Evolutionary conservation across 352 stramenopile species (phyloP).

Genomic region (Pythium biforme): DNA sequence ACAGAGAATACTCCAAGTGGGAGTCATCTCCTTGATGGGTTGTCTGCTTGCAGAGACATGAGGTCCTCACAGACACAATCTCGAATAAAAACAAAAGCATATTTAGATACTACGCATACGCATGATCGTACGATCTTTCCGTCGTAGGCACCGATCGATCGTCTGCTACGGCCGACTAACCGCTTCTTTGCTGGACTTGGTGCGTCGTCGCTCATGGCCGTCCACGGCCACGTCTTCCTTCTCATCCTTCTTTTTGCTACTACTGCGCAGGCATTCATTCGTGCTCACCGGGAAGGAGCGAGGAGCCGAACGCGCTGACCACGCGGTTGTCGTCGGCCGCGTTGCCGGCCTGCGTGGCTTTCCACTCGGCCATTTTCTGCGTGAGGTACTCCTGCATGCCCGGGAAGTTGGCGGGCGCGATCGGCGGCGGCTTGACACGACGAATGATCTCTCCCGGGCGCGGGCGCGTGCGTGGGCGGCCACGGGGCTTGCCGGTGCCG

Average conservation of each 20-base stretch:
- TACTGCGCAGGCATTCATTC: constrained; percentile 29
- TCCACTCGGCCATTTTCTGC: constrained; percentile 54
- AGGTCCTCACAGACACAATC: not conserved
- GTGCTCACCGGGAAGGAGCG: constrained; percentile 53
- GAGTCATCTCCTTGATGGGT: too few species aligned
- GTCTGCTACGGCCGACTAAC: not conserved
- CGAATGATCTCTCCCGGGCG: constrained; percentile 74
- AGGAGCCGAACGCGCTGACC: constrained; percentile 36
- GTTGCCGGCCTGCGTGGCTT: constrained; percentile 37
- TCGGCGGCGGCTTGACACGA: constrained; percentile 64
- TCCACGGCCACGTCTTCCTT: too few species aligned
- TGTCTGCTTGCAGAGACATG: too few species aligned
- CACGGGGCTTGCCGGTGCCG: constrained; percentile 67
- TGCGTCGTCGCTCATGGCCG: not conserved
- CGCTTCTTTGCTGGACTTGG: not conserved
- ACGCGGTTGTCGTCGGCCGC: constrained; percentile 50
- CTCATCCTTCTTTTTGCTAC: not conserved
- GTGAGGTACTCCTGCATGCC: constrained; percentile 76
- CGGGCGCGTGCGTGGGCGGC: constrained; percentile 65
- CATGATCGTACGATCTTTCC: not conserved
- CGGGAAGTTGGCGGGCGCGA: constrained; percentile 73
- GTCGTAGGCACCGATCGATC: not conserved
- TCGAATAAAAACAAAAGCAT: constrained; percentile 22
- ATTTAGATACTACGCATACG: not conserved
- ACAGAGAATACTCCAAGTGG: not conserved